Base-by-base conservation (phyloP, 2,329 filamentous ascomycete genomes). In the Akanthomyces uredinophilus region DNA sequence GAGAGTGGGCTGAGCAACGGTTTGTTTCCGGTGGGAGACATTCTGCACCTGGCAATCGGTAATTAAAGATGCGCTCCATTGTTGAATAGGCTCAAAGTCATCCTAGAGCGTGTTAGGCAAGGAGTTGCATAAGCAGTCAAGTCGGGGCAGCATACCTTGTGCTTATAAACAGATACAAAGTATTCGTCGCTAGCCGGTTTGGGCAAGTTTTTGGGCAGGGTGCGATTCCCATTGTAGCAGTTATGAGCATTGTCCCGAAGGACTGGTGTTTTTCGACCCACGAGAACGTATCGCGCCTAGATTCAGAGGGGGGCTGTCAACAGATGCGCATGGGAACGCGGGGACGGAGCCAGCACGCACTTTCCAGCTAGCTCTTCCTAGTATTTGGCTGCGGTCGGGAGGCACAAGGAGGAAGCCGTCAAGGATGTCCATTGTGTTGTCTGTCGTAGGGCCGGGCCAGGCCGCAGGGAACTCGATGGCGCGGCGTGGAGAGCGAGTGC, bases 11-110 rank as follows among this genome's bases (percentile, higher is more conserved):
- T 85, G 72, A 5, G 82, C 77, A 13, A 83, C 81, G 0, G 82
- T 82, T 68, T 87, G 84, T 68, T 88, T 88, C 56, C 85, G 82
- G 67, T 87, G 82, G 47, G 84, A 78, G 18, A 87, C 66, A 70
- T 81, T 79, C 69, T 87, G 83, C 37, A 87, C 78, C 65, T 84
- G 79, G 66, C 83, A 88, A 61, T 84, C 82, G 60, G 78, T 78
- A 59, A 87, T 78, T 51, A 77, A 79, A 64, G 73, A 76, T 58
- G 84, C 73, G 49, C 81, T 76, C 73, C 83, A 81, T 71, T 84
- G 82, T 54, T 83, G 79, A 29, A 80, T 73, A 22, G 81, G 79
- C 50, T 86, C 84, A 64, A 68, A 70, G 64, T 87, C 84, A 49
- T 83, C 81, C 78, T 83, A 65, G 27, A 29, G 46, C 63, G 68